Conservation (phyloP, 2,329 filamentous ascomycete genomes). For the Aspergillus brunneoviolaceus region DNA sequence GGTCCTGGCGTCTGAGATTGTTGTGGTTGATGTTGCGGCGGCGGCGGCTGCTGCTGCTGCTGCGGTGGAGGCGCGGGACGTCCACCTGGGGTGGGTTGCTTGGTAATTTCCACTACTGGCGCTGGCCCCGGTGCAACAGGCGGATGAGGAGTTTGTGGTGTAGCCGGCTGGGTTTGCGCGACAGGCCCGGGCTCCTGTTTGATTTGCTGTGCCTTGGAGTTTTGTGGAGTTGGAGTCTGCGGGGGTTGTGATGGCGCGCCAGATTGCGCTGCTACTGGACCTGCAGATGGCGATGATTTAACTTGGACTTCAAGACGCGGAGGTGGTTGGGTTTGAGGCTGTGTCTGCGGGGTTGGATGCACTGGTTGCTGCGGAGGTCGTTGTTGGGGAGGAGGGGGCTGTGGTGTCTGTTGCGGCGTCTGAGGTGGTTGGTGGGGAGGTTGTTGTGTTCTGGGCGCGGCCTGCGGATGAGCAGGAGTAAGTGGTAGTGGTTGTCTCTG, state of each 20-base stretch:
- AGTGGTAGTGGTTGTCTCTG: slow-evolving; percentile 23
- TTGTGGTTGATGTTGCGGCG: slow-evolving; percentile 26
- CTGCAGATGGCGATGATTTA: slow-evolving; percentile 9
- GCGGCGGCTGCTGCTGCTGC: slow-evolving; percentile 25
- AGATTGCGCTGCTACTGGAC: slow-evolving; percentile 5
- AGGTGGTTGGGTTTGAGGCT: slow-evolving; percentile 9
- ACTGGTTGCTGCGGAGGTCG: slow-evolving; percentile 10
- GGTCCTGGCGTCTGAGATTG: slow-evolving; percentile 13
- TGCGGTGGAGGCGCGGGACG: slow-evolving; percentile 13
- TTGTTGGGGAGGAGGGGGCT: slow-evolving; percentile 16
- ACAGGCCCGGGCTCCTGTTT: slow-evolving; percentile 31
- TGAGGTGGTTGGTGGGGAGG: slow-evolving; percentile 13
- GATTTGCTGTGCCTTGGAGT: slow-evolving; percentile 12
- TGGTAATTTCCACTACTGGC: slow-evolving; percentile 13
- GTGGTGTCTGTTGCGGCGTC: slow-evolving; percentile 7
- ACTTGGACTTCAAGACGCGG: slow-evolving; percentile 24
- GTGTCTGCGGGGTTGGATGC: slow-evolving; percentile 10
- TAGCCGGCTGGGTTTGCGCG: slow-evolving; percentile 12
- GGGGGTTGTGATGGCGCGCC: slow-evolving; percentile 9
- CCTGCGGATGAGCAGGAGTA: slow-evolving; percentile 18
- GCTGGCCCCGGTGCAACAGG: slow-evolving; percentile 9
- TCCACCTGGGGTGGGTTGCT: slow-evolving; percentile 16
- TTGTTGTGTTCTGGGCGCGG: slow-evolving; percentile 20
- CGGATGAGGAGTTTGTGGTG: slow-evolving; percentile 16
- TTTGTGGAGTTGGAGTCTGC: slow-evolving; percentile 21